Base-by-base conservation (phyloP, 2,329 filamentous ascomycete genomes). In the Botrytis byssoidea region DNA sequence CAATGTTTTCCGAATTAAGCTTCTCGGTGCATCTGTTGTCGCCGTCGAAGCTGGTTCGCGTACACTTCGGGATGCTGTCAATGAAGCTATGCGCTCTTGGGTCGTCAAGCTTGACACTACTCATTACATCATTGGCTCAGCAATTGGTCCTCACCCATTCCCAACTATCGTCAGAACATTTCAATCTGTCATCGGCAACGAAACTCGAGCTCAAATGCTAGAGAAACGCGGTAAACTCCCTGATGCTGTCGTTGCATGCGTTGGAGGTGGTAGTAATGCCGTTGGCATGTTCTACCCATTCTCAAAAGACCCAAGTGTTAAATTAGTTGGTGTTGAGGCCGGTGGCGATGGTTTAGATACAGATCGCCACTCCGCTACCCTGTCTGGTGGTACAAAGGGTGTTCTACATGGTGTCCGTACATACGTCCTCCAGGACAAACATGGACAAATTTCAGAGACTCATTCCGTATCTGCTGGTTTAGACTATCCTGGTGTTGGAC, bases 221-320 rank as follows among this genome's bases (percentile, higher is more conserved):
- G 90, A 92, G 81, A 90, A 93, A 83, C 90, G 91, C 66, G 93
- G 94, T 77, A 95, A 96, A 84, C 90, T 99, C 2, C 96, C 96
- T 6, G 96, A 99, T 79, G 96, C 95, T 0, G 95, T 99, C 35
- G 94, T 99, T 25, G 96, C 96, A 16, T 99, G 96, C 80, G 96
- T 99, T 20, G 96, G 96, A 73, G 96, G 96, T 78, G 96, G 96
- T 74, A 95, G 91, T 82, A 99, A 99, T 82, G 96, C 96, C 3
- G 91, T 92, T 5, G 96, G 96, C 84, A 99, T 98, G 95, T 99
- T 99, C 86, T 97, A 95, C 83, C 96, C 96, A 70, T 99, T 99
- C 85, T 88, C 92, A 76, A 90, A 94, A 60, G 95, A 99, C 79
- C 88, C 88, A 0, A 91, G 87, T 75, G 96, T 99, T 75, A 94